Base-by-base conservation (phyloP, 768 basidiomycete genomes). In the Mycena vitilis region DNA sequence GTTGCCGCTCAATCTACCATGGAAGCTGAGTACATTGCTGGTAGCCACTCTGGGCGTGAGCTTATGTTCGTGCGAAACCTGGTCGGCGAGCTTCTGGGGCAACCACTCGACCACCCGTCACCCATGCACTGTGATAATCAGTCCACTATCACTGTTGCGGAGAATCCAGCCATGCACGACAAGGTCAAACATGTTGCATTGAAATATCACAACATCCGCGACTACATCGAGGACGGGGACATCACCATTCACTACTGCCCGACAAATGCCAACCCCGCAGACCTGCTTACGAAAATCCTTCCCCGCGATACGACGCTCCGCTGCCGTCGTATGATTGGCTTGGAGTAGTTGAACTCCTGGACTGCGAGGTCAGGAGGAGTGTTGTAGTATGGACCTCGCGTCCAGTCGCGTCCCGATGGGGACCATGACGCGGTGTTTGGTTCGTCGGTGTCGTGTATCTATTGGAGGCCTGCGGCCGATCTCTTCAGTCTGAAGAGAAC, bases 401-500 rank as follows among this genome's bases (percentile, higher is more conserved):
- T 47, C 47, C 47, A 47, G 30, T 30, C 30, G 30, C 30, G 49
- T 23, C 49, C 22, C 22, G 22, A 51, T 25, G 49, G 49, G 22
- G n/a, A 51, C 49, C 47, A 20, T 48, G 30, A 48, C 20, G 20
- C 47, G 47, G 47, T 48, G 47, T 48, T 48, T 48, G 47, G 47
- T 48, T 48, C 20, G 13, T 22, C 16, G 47, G 47, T 7, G 15
- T 22, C 13, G 20, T 48, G 47, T 48, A 48, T 48, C 4, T 48
- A 48, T 9, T 20, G 47, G 47, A 48, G 18, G 47, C 47, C 47
- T 48, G 47, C 47, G 47, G 47, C 47, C 47, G 15, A 48, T 48
- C 47, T 48, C 47, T 48, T 48, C 47, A 48, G 47, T 48, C 47
- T 48, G 16, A 48, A 48, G 47, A 48, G 47, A 48, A 48, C 47